These are phyloP conservation scores for Spinacia oleracea DNA, from an alignment of 179 eudicot genomes.

Conservation along the genomic window DNA sequence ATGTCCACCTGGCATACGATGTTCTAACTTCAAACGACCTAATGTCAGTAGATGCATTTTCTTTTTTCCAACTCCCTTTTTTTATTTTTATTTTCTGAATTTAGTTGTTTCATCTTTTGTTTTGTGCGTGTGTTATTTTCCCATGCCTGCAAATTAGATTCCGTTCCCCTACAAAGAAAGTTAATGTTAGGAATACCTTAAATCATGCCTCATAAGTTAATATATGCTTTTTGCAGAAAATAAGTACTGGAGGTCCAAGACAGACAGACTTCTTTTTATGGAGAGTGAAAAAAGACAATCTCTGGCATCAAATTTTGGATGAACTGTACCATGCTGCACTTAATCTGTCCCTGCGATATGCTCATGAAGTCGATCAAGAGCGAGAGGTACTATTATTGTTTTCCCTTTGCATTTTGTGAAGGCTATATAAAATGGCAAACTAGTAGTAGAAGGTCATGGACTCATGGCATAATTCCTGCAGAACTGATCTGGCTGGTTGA, in stretches of 20 bases:
- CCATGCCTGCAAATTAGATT: too few relatives aligned
- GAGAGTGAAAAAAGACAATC: constrained; percentile 55
- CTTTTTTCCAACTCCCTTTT: not conserved
- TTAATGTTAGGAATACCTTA: not conserved
- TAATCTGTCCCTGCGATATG: constrained; percentile 60
- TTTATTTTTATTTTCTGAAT: too few relatives aligned
- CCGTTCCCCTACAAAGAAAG: not conserved
- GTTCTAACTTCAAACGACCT: not conserved
- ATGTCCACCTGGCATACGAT: not conserved
- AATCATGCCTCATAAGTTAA: not conserved
- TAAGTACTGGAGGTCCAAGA: constrained; percentile 38
- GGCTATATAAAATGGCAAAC: not conserved
- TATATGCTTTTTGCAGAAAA: constrained; percentile 50
- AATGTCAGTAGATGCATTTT: not conserved
- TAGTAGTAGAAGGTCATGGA: too few relatives aligned
- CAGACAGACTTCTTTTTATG: constrained; percentile 48
- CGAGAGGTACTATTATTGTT: constrained; percentile 53
- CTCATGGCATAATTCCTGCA: too few relatives aligned
- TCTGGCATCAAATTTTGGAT: constrained; percentile 67
- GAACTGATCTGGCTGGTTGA: too few relatives aligned
- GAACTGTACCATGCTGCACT: constrained; percentile 90
- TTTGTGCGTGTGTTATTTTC: not conserved
- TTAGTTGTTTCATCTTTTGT: not conserved
- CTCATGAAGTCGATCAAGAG: constrained; percentile 61
- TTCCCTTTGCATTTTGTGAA: not conserved